Percentiles rank a stretch among this genome's conserved stretches.
These are phyloP conservation scores for Penicillium sp. DNA, from an alignment of 2,329 filamentous ascomycete species.

Conservation along the genomic window DNA sequence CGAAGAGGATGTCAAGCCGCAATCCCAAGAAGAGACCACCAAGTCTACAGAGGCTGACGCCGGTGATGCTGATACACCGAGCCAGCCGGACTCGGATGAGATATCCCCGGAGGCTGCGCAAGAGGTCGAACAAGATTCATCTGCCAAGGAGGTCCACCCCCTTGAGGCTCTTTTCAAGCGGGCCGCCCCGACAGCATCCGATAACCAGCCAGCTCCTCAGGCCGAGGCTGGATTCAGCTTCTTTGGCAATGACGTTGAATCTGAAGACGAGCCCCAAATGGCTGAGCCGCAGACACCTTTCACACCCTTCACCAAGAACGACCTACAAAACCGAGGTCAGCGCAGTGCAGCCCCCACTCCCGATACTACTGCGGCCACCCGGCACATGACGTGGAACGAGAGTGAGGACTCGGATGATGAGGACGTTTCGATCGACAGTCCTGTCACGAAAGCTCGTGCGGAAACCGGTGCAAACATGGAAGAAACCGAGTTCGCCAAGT, in stretches of 20 bases:
- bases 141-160: conserved; percentile 67
- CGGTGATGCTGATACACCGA: background rate
- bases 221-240: conserved; percentile 71
- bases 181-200: conserved; percentile 45
- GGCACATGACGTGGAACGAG: conserved; percentile 32
- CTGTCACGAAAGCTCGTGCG: conserved; percentile 22
- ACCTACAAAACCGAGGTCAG: conserved; percentile 64
- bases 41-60: conserved; percentile 10
- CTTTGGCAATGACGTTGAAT: conserved; percentile 60
- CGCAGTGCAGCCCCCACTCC: conserved; percentile 92
- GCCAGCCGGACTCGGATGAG: conserved; percentile 9
- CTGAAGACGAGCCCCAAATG: conserved; percentile 47
- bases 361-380: conserved; percentile 75
- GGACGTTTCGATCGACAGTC: conserved; percentile 22
- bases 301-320: conserved; percentile 76
- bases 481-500: conserved; percentile 60
- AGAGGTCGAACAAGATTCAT: conserved; percentile 22
- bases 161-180: conserved; percentile 91
- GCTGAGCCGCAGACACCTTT: conserved; percentile 73
- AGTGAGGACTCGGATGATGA: conserved; percentile 27
- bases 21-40: conserved; percentile 2
- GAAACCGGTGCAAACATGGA: conserved; percentile 18
- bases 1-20: conserved; percentile 19
- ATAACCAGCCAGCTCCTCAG: conserved; percentile 37
- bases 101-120: conserved; percentile 11